These are phyloP conservation scores for Pseudogymnoascus pannorum DNA, from an alignment of 2,329 filamentous ascomycete genomes.

Conservation along the genomic window DNA sequence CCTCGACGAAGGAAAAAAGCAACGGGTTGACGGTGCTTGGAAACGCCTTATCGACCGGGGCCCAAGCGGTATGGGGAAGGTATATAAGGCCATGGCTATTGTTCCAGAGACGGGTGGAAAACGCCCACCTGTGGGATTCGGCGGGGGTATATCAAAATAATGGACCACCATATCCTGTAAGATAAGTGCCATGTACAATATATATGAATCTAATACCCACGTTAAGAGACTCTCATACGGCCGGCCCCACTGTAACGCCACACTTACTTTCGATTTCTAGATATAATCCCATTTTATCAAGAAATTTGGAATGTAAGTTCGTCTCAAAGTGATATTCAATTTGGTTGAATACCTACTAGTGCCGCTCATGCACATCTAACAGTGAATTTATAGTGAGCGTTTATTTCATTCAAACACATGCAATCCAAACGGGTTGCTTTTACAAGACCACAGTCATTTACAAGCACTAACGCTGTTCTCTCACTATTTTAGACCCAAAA, in stretches of 20 bases:
- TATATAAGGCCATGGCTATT: slow-evolving; percentile 91
- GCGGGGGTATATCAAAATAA: slow-evolving; percentile 53
- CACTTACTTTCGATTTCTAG: neutral
- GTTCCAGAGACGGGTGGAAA: slow-evolving; percentile 69
- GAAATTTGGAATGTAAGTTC: neutral
- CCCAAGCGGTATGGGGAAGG: slow-evolving; percentile 80
- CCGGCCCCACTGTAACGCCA: neutral
- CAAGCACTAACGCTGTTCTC: neutral
- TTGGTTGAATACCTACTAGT: neutral
- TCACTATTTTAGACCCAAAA: neutral
- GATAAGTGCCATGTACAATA: slow-evolving; percentile 4
- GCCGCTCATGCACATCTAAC: neutral
- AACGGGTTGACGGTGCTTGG: slow-evolving; percentile 66
- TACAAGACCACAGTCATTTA: neutral
- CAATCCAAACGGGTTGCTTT: neutral
- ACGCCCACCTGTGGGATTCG: slow-evolving; percentile 83
- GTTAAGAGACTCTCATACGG: neutral
- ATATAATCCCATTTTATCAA: neutral
- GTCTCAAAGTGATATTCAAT: neutral
- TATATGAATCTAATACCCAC: neutral
- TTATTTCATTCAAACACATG: neutral
- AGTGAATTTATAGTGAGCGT: neutral
- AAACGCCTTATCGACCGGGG: slow-evolving; percentile 76
- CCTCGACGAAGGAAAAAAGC: slow-evolving; percentile 41
- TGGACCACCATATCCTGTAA: neutral